These are phyloP conservation scores for Phytophthora vignae DNA, from an alignment of 352 stramenopile species.

Conservation along the genomic window DNA sequence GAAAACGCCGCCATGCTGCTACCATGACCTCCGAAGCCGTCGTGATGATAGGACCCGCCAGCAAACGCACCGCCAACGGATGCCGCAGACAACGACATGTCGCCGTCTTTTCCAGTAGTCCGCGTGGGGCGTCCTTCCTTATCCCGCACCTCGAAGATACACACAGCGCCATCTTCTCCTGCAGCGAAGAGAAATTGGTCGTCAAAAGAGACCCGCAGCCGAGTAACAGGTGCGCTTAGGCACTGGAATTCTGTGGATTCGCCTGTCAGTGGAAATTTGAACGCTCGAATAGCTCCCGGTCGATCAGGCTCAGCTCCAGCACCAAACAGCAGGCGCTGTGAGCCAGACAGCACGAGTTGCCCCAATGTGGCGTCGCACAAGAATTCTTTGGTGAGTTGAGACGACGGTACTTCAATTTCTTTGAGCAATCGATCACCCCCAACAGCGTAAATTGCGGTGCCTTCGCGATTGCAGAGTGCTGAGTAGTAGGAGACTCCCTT, in stretches of 20 bases:
- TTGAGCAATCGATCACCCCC: conserved; percentile 91
- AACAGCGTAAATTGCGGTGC: conserved; percentile 84
- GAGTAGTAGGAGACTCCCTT: conserved; percentile 93
- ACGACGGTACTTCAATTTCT: conserved; percentile 89
- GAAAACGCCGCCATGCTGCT: conserved; percentile 50
- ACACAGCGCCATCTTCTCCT: conserved; percentile 89
- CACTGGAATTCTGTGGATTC: conserved; percentile 92
- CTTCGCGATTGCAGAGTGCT: conserved; percentile 86
- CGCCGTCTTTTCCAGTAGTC: conserved; percentile 41
- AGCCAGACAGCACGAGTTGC: conserved; percentile 87
- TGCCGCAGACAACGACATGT: conserved; percentile 16
- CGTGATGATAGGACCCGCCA: conserved; percentile 21
- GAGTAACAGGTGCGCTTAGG: conserved; percentile 77
- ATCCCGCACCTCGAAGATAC: conserved; percentile 89
- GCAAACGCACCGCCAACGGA: conserved; percentile 24
- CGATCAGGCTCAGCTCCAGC: conserved; percentile 73
- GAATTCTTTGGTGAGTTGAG: conserved; percentile 82
- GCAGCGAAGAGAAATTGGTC: conserved; percentile 91
- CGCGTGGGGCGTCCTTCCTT: conserved; percentile 79
- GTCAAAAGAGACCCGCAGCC: conserved; percentile 87
- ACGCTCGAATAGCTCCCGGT: conserved; percentile 84
- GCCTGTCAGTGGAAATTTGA: conserved; percentile 92
- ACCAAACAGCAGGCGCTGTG: conserved; percentile 92
- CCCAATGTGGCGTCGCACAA: conserved; percentile 80
- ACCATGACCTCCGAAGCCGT: conserved; percentile 26